A percentile compares a stretch with the other conserved stretches of the same genome.
These are phyloP conservation scores for Talaromyces atroroseus DNA, from an alignment of 2,329 filamentous ascomycete genomes.

Conservation along the genomic window DNA sequence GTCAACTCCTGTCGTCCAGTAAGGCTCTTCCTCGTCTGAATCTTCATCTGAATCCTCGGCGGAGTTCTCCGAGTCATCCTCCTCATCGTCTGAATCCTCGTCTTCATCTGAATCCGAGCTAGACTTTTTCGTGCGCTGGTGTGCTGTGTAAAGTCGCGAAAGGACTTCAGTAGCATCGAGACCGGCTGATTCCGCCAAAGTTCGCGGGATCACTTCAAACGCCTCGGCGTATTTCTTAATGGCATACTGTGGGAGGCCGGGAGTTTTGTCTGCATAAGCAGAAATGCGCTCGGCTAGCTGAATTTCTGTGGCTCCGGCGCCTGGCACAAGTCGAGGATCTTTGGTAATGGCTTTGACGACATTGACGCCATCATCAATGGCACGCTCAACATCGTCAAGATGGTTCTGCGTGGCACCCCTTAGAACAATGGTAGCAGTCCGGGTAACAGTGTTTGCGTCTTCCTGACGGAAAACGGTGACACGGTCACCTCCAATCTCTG, in stretches of 20 bases:
- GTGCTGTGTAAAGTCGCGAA: conserved; percentile 85
- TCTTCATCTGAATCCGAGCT: conserved; percentile 18
- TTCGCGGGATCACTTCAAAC: conserved; percentile 93
- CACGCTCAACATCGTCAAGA: conserved; percentile 92
- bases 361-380: conserved; percentile 96
- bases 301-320: conserved; percentile 89
- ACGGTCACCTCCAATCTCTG: conserved; percentile 95
- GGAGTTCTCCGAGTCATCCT: conserved; percentile 15
- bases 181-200: conserved; percentile 88
- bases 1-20: conserved; percentile 90
- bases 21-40: conserved; percentile 60
- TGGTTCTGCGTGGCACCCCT: conserved; percentile 97
- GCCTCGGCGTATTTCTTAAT: conserved; percentile 97
- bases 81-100: conserved; percentile 1
- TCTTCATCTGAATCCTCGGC: conserved; percentile 26
- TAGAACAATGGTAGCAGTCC: conserved; percentile 89
- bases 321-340: conserved; percentile 84
- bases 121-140: conserved; percentile 52
- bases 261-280: conserved; percentile 83
- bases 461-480: conserved; percentile 99
- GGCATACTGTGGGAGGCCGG: conserved; percentile 87
- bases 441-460: conserved; percentile 67
- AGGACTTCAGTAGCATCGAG: conserved; percentile 96
- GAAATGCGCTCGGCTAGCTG: conserved; percentile 90
- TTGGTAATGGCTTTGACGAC: conserved; percentile 97